These are phyloP conservation scores for Debaryomyces fabryi DNA, from an alignment of 1,139 yeast genomes.

Conservation along the genomic window DNA sequence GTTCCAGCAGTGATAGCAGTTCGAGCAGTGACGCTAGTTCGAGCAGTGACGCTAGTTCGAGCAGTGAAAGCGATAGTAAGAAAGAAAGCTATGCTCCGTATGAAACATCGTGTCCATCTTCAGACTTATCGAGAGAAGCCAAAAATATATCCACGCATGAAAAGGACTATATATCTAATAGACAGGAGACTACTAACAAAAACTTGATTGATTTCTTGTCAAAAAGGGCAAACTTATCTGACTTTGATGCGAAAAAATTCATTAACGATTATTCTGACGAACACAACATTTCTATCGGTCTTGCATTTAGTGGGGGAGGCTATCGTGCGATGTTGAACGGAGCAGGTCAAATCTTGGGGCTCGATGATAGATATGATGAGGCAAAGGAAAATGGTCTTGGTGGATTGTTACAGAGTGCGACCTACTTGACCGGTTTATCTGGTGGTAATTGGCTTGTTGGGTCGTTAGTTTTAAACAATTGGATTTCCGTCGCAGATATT, in stretches of 20 bases:
- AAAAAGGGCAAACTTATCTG: conserved; percentile 33
- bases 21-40: not conserved
- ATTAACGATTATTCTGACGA: conserved; percentile 25
- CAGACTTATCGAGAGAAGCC: conserved; percentile 31
- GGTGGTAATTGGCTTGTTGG: conserved; percentile 53
- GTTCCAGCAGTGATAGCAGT: conserved; percentile 1
- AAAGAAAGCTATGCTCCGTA: conserved; percentile 27
- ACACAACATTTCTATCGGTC: conserved; percentile 43
- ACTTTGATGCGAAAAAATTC: conserved; percentile 37
- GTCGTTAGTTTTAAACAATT: conserved; percentile 38
- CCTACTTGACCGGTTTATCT: conserved; percentile 44
- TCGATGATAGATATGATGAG: conserved; percentile 34
- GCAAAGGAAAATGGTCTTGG: conserved; percentile 37
- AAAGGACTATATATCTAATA: conserved; percentile 26
- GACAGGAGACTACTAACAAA: conserved; percentile 36
- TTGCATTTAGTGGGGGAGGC: conserved; percentile 52
- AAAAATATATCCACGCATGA: conserved; percentile 28
- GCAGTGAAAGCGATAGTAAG: conserved; percentile 3
- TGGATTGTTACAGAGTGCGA: conserved; percentile 42
- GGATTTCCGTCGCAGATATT: conserved; percentile 42
- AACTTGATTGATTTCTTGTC: conserved; percentile 34
- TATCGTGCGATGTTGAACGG: conserved; percentile 49
- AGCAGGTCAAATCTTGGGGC: conserved; percentile 43
- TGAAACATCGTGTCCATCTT: conserved; percentile 29
- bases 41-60: not conserved